Conservation (phyloP, 306 rosid genomes). For the Vigna hirtella region DNA sequence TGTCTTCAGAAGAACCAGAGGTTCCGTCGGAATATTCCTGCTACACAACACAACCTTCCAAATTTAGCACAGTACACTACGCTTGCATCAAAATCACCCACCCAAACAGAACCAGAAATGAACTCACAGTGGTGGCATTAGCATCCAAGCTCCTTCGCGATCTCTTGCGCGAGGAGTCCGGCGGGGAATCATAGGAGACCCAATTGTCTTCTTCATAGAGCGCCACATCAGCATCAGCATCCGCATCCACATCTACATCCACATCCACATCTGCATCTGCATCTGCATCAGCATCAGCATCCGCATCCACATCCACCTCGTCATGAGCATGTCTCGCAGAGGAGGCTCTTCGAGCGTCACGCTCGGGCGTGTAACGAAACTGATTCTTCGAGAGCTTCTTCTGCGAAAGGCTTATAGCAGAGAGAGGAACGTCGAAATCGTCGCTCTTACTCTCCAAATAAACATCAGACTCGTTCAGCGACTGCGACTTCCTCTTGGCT, state of each 20-base stretch:
- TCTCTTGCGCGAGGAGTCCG: slow-evolving; percentile 64
- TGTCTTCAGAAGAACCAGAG: slow-evolving; percentile 71
- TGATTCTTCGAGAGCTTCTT: slow-evolving; percentile 71
- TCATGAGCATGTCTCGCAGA: slow-evolving; percentile 46
- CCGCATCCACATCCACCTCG: slow-evolving; percentile 10
- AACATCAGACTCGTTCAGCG: slow-evolving; percentile 61
- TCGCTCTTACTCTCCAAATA: slow-evolving; percentile 81
- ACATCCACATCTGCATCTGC: background rate
- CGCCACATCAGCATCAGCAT: slow-evolving; percentile 21
- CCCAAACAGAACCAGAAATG: background rate
- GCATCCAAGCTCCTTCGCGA: slow-evolving; percentile 70
- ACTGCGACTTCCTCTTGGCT: slow-evolving; percentile 76
- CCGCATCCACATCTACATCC: background rate
- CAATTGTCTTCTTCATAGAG: slow-evolving; percentile 76
- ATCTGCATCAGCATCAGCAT: slow-evolving; percentile 11
- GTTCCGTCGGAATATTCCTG: slow-evolving; percentile 81
- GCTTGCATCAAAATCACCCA: slow-evolving; percentile 12
- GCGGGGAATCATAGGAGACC: slow-evolving; percentile 56
- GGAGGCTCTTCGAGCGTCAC: slow-evolving; percentile 52
- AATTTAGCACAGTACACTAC: slow-evolving; percentile 30
- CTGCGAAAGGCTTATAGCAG: slow-evolving; percentile 52
- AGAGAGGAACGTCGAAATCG: slow-evolving; percentile 66
- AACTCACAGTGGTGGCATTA: slow-evolving; percentile 66
- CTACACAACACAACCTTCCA: slow-evolving; percentile 37
- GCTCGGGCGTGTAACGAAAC: slow-evolving; percentile 60